Conservation (phyloP, 2,329 filamentous ascomycete species). For the Alternaria gaisen region DNA sequence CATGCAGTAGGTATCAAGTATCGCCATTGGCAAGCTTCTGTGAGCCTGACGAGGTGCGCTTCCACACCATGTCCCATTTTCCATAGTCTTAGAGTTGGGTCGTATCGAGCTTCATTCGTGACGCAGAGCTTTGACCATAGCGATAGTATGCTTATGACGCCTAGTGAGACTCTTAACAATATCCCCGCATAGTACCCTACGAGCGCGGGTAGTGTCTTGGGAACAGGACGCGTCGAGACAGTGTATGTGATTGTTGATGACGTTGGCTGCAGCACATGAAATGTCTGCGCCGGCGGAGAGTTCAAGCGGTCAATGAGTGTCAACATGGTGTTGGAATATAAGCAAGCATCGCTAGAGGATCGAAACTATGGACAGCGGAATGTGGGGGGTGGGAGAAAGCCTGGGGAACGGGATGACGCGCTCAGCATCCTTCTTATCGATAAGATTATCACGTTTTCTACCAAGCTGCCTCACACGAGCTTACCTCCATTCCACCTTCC, state of each 20-base stretch:
- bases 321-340: slow-evolving; percentile 20
- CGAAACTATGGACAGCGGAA: not conserved
- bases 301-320: slow-evolving; percentile 33
- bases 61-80: slow-evolving; percentile 16
- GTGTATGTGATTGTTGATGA: slow-evolving; percentile 93
- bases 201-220: slow-evolving; percentile 57
- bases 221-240: slow-evolving; percentile 77
- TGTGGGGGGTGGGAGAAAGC: slow-evolving; percentile 11
- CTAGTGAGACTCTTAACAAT: slow-evolving; percentile 56
- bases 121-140: slow-evolving; percentile 40
- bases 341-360: not conserved
- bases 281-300: slow-evolving; percentile 38
- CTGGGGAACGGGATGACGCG: slow-evolving; percentile 20
- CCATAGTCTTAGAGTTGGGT: slow-evolving; percentile 10
- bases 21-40: slow-evolving; percentile 54
- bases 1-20: slow-evolving; percentile 52
- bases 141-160: slow-evolving; percentile 52
- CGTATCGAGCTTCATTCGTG: slow-evolving; percentile 6
- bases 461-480: not conserved
- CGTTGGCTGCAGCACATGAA: slow-evolving; percentile 57
- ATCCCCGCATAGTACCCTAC: slow-evolving; percentile 56
- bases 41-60: slow-evolving; percentile 42
- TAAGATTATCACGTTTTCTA: slow-evolving; percentile 8
- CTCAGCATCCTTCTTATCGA: slow-evolving; percentile 8
- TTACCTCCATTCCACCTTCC: not conserved